Base-by-base conservation (phyloP, 1,139 yeast genomes). In the Nadsonia commutata region DNA sequence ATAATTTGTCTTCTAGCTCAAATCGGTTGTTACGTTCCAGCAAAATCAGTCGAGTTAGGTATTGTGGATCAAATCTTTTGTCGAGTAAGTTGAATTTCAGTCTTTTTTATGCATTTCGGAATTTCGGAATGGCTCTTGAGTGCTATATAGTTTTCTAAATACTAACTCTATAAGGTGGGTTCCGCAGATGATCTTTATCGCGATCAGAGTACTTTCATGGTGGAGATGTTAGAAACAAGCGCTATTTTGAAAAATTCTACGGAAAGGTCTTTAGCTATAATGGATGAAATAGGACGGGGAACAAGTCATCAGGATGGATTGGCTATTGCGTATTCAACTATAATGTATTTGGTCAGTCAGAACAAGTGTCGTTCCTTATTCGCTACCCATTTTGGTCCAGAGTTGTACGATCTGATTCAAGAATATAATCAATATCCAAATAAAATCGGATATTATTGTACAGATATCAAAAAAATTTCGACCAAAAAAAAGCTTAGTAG, bases 261-360 rank as follows among this genome's bases (percentile, higher is more conserved):
- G 0, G 56, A 68, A 0, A 62, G 70, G 38, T 86, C 97, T 0
- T 62, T 90, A 49, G 95, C 95, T 0, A 81, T 90, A 27, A 74
- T 90, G 40, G 98, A 90, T 62, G 98, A 90, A 54, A 79, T 90
- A n/a, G 98, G 98, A 0, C 68, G 98, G 48, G 98, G 98, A 0
- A 90, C 98, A 0, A 82, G 95, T 49, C 81, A 88, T 0, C 68
- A 69, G 44, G 98, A 90, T 62, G 97, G 98, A 1, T 67, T 85
- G 7, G 83, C 96, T 0, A 78, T 90, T 46, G 96, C 98, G 0
- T 86, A 71, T 64, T 93, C 95, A 0, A 73, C 94, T 0, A 63
- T 90, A 40, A 59, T 72, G 36, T 74, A 79, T 54, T 61, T 90
- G 42, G 54, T 75, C 13, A 59, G 64, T 7, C 62, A 59, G 1